Evolutionary conservation across 1,139 yeast genomes (phyloP), one percentile per base, ranked within the genome.

Genomic region (Pichia sp.): DNA sequence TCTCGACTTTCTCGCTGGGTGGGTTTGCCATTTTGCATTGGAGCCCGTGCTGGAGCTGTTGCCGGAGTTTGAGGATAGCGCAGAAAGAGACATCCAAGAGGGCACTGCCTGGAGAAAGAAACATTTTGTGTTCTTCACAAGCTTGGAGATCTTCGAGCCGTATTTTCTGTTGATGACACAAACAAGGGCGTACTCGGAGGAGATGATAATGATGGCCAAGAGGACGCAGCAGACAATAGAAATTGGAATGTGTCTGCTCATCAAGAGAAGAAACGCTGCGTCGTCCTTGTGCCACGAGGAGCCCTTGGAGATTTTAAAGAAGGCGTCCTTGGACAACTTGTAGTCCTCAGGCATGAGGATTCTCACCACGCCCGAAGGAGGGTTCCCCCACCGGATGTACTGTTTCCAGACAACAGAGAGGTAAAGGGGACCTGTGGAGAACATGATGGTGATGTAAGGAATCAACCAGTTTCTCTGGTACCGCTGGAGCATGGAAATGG

Each of bases 371-470:
- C 80, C 87, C 8, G 81, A 78, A 52, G 79, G 83, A 1, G 87
- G 82, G 23, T 82, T 79, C 5, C 85, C 84, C 87, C 90, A 86
- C 62, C 96, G 78, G 70, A 85, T 86, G 71, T 87, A 90, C 64
- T 85, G 90, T 70, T 88, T 86, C 93, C 96, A 87, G 62, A 90
- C 78, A 47, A 89, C 92, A 13, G 95, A 85, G 49, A 90, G 75
- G 67, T 89, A 90, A 57, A 90, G 73, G 0, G 98, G 97, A 4
- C 98, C 98, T 0, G 98, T 92, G 15, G 95, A 84, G 66, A 82
- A 87, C 97, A 90, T 90, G 69, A 90, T 90, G 43, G 97, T 90
- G 58, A 90, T 75, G 71, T 90, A 90, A 15, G 97, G 96, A 30
- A 89, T 82, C 47, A 84, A 70, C 89, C 93, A 88, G 68, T 86